Base-by-base conservation (phyloP, 1,284 basidiomycete genomes). In the Ceratobasidium theobromae region DNA sequence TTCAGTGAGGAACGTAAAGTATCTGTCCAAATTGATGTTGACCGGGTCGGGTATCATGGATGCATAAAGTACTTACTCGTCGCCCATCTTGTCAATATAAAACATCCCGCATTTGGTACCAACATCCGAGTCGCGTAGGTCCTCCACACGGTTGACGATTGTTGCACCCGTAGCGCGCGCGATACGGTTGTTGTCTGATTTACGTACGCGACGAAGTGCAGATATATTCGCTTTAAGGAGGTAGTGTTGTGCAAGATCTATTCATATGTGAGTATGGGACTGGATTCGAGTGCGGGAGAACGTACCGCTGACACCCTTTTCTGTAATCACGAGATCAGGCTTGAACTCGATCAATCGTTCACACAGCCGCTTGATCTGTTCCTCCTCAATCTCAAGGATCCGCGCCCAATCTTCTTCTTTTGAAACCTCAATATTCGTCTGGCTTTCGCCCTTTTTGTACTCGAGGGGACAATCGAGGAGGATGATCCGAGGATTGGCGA, bases 161-260 rank as follows among this genome's bases (percentile, higher is more conserved):
- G 94, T 98, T 0, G 94, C 95, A 35, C 95, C 95, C 32, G 93
- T 89, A 0, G 95, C 95, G 48, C 97, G 88, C 0, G 96, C 96
- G 72, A 99, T 95, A 66, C 95, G 91, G 80, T 98, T 99, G 82
- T 99, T 98, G 78, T 99, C 96, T 6, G 94, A 95, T 78, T 99
- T 99, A 73, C 96, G 87, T 18, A 99, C 94, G 16, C 95, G 88
- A 57, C 96, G 91, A 70, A 99, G 85, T 51, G 94, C 93, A 18
- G 95, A 93, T 68, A 99, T 86, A 76, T 95, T 89, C 69, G 91
- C 84, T 75, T 94, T 94, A 73, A 89, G 84, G 68, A 99, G 84
- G 75, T 93, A 87, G 74, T 98, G 91, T 75, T 99, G 97, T 0
- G 96, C 95, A 52, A 94, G 86, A 73, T 99, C 95, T 93, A 72